Evolutionary conservation across 495 filamentous ascomycete species (phyloP), one percentile per base, ranked within the genome.

Genomic region (Penicillium dipodomyicola): DNA sequence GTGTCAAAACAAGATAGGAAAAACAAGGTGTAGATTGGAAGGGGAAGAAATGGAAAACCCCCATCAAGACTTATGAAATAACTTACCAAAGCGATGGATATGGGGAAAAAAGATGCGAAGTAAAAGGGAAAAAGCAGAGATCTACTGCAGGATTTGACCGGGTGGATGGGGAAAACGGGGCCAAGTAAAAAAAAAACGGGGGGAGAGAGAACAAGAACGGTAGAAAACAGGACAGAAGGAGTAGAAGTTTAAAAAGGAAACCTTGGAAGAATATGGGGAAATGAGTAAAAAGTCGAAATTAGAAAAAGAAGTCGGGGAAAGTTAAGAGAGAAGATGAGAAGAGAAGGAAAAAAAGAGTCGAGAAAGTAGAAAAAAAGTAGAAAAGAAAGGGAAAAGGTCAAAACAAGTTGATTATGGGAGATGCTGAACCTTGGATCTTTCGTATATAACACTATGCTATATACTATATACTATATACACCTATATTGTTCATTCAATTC

Each of bases 141-240:
- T 56, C 56, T 55, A 59, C 55, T 56, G 52, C 56, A 63, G 60
- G 60, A 53, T 64, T 56, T 61, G 58, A 52, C 50, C 35, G 54
- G 43, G 54, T 33, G 52, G 52, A 57, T 32, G 41, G 37, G 49
- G 49, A 51, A 49, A 42, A 47, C 20, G 15, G 32, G 41, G 25
- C 20, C 20, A 43, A 42, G 27, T 46, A 30, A 15, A 49, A 37
- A 41, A 27, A 46, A 56, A 42, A 47, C 20, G 43, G 35, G 20
- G 30, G 35, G 10, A 22, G 27, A 37, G 20, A 43, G 29, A 53
- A 29, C 27, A 29, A 29, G 44, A 54, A 32, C 25, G 32, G 30
- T 30, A 30, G 29, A 30, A 25, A 47, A 17, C 8, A 29, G 44
- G 27, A 27, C 20, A 27, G 43, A 11, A 14, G 20, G 20, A 20